Conservation (phyloP, 2,329 filamentous ascomycete species). For the Sporothrix globosa region DNA sequence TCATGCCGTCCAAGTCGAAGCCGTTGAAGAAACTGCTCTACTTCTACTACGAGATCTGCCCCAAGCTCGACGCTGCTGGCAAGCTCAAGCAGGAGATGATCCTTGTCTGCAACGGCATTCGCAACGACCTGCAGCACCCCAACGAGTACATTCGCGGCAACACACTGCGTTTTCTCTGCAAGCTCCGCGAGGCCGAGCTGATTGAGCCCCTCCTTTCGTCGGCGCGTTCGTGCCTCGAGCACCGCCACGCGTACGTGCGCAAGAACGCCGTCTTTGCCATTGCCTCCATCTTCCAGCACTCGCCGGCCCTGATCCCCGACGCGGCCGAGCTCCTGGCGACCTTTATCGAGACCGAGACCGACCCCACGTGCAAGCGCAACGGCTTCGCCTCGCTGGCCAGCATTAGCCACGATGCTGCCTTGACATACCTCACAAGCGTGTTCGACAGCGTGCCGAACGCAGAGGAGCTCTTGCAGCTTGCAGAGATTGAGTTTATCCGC, state of each 20-base stretch:
- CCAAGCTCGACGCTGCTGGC: conserved; percentile 86
- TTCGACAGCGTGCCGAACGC: conserved; percentile 94
- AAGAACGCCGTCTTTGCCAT: conserved; percentile 98
- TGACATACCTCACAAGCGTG: conserved; percentile 82
- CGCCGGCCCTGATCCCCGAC: conserved; percentile 89
- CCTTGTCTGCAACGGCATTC: conserved; percentile 96
- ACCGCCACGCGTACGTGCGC: conserved; percentile 95
- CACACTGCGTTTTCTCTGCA: conserved; percentile 96
- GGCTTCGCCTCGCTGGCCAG: conserved; percentile 88
- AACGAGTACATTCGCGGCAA: conserved; percentile 99
- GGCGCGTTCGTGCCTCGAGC: conserved; percentile 87
- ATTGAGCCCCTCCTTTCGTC: conserved; percentile 95
- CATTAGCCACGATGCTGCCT: conserved; percentile 90
- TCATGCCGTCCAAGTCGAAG: conserved; percentile 98
- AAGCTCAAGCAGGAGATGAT: conserved; percentile 99
- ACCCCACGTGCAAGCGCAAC: conserved; percentile 96
- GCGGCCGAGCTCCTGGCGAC: conserved; percentile 87
- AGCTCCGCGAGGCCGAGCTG: conserved; percentile 91
- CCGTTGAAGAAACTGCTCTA: conserved; percentile 96
- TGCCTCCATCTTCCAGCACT: conserved; percentile 88
- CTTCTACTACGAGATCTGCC: conserved; percentile 99
- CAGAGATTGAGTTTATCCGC: conserved; percentile 94
- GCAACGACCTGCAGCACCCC: conserved; percentile 93
- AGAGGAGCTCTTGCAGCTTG: conserved; percentile 89
- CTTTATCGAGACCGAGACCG: conserved; percentile 88